Evolutionary conservation across 2,329 filamentous ascomycete genomes (phyloP), one percentile per base, ranked within the genome.

Genomic region (Exophiala bonariae): DNA sequence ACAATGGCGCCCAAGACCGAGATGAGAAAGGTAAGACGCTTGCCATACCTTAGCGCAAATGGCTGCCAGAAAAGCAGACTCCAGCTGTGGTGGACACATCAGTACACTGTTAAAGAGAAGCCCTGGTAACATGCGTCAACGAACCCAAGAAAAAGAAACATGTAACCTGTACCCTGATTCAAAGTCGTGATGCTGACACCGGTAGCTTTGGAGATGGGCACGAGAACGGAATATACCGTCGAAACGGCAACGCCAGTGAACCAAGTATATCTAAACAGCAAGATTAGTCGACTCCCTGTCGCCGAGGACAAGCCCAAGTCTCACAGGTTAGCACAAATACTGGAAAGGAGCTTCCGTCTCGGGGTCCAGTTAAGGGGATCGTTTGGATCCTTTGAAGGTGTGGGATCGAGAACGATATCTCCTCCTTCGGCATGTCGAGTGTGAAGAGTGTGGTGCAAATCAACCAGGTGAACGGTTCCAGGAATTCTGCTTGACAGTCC

Each of bases 151-250:
- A 68, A 59, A 2, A 70, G 56, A 43, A 68, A 69, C 68, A 74
- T 72, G 30, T 71, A 74, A 3, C 74, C 73, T 3, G 70, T 76
- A 2, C 74, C 74, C 45, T 70, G 65, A 48, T 76, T 76, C 19
- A 77, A 55, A 34, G 73, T 69, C 3, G 58, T 60, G 10, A 76
- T 52, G 0, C 65, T 72, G 4, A 77, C 56, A 2, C 66, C 68
- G 0, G 70, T 70, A 1, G 66, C 68, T 42, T 70, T 58, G 3
- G 68, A 69, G 10, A 77, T 63, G 4, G 63, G 63, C 0, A 60
- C 55, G 4, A 67, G 54, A 10, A 67, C 57, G 1, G 63, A 64
- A 41, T 66, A 66, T 11, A 66, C 60, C 1, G 63, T 57, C 1
- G 65, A 59, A 1, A 58, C 57, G 0, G 60, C 49, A 38, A 65